phyloP scores from a whole-genome alignment of 2,329 filamentous ascomycete species.

The Ceratocystis cubensis region DNA sequence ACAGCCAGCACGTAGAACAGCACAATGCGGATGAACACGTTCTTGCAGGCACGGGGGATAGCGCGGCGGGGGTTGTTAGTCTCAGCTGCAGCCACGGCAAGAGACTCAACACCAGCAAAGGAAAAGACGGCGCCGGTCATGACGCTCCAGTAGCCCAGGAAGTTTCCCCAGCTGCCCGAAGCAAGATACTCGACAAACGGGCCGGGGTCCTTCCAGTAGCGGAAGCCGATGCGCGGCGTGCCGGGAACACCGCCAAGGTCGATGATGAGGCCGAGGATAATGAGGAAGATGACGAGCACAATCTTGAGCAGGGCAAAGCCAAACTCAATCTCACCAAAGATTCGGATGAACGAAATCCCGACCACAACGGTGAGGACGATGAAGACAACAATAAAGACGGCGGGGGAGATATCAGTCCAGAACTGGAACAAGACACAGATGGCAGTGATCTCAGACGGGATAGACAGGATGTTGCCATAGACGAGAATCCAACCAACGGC shows the following conservation, averaged over 20 bases:
- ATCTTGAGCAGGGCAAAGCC: slow-evolving; percentile 44
- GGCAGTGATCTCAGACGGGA: slow-evolving; percentile 50
- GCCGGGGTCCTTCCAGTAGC: slow-evolving; percentile 57
- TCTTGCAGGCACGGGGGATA: slow-evolving; percentile 43
- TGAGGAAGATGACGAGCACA: slow-evolving; percentile 47
- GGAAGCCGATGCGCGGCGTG: slow-evolving; percentile 48
- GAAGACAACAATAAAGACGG: slow-evolving; percentile 35
- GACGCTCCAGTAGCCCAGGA: slow-evolving; percentile 53
- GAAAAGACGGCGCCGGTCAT: slow-evolving; percentile 54
- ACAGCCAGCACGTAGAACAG: slow-evolving; percentile 53
- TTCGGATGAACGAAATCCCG: slow-evolving; percentile 28
- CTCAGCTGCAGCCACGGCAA: slow-evolving; percentile 51
- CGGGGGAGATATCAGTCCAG: slow-evolving; percentile 46
- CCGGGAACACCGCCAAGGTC: slow-evolving; percentile 50
- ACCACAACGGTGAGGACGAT: slow-evolving; percentile 40
- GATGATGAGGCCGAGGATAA: slow-evolving; percentile 49
- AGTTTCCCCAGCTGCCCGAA: slow-evolving; percentile 45
- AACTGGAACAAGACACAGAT: slow-evolving; percentile 50
- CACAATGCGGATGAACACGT: slow-evolving; percentile 46
- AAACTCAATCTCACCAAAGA: slow-evolving; percentile 49
- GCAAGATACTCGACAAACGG: slow-evolving; percentile 55
- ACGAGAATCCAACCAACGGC: slow-evolving; percentile 43
- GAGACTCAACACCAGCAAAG: slow-evolving; percentile 52
- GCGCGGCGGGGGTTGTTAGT: slow-evolving; percentile 42
- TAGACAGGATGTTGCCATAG: slow-evolving; percentile 42